A percentile compares a stretch with the other conserved stretches of the same genome.
Conservation (phyloP, 768 basidiomycete genomes). For the Kwoniella pini region DNA sequence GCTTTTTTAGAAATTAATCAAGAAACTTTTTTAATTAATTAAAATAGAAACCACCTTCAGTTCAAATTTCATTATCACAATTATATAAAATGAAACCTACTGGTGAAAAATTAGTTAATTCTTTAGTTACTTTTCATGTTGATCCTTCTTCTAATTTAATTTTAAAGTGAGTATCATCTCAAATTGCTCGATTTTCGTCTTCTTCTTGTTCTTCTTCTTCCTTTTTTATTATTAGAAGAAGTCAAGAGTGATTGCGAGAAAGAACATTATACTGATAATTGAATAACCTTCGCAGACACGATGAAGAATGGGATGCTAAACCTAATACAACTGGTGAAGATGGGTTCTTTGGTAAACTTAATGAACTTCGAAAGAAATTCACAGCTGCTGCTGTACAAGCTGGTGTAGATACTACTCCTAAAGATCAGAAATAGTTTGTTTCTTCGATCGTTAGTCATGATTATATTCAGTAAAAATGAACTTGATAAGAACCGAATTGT, state of each 20-base stretch:
- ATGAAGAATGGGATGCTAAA: slow-evolving; percentile 51
- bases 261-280: too few species aligned
- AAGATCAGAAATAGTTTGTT: slow-evolving; percentile 38
- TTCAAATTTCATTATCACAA: slow-evolving; percentile 46
- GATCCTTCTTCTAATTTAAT: slow-evolving; percentile 47
- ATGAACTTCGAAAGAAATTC: slow-evolving; percentile 49
- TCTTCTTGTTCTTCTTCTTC: too few species aligned
- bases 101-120: slow-evolving; percentile 46
- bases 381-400: slow-evolving; percentile 40
- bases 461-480: too few species aligned
- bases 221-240: too few species aligned
- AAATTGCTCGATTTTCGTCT: too few species aligned
- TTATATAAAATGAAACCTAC: slow-evolving; percentile 41
- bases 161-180: slow-evolving; percentile 40
- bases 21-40: too few species aligned
- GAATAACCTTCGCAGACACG: slow-evolving; percentile 25
- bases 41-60: slow-evolving; percentile 49
- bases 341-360: slow-evolving; percentile 51
- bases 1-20: too few species aligned
- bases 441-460: not conserved
- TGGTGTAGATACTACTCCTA: slow-evolving; percentile 40
- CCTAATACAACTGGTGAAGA: slow-evolving; percentile 44
- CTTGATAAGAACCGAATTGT: too few species aligned
- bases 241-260: too few species aligned
- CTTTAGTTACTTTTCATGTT: slow-evolving; percentile 46